Evolutionary conservation across 371 early-diverging fungal species (phyloP).

Genomic region (Paraphysoderma sedebokerense): DNA sequence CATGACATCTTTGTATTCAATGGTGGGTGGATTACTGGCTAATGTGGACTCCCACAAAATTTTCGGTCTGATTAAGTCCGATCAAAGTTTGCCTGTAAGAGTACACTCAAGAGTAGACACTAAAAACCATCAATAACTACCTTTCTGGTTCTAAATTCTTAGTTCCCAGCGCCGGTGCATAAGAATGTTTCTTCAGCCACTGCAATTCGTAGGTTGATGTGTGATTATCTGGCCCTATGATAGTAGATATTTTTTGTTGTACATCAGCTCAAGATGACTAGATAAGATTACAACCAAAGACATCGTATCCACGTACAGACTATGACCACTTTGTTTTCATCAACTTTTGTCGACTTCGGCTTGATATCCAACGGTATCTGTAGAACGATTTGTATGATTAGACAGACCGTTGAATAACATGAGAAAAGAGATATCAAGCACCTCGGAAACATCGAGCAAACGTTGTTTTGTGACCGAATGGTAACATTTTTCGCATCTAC

Average conservation of each 20-base stretch:
- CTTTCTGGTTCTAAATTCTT: slow-evolving; percentile 11
- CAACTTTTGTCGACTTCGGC: slow-evolving; percentile 16
- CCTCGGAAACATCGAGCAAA: slow-evolving; percentile 42
- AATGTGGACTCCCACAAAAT: slow-evolving; percentile 16
- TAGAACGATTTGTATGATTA: not conserved
- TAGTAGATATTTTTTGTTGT: not conserved
- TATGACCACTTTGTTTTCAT: not conserved
- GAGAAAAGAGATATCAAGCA: slow-evolving; percentile 6
- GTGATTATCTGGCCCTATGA: not conserved
- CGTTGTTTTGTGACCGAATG: slow-evolving; percentile 65
- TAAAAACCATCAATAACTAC: slow-evolving; percentile 5
- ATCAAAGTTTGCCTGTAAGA: slow-evolving; percentile 8
- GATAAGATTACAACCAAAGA: not conserved
- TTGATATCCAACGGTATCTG: slow-evolving; percentile 45
- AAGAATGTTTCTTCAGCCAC: slow-evolving; percentile 7
- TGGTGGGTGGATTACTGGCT: slow-evolving; percentile 19
- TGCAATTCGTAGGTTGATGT: not conserved
- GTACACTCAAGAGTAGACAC: slow-evolving; percentile 16
- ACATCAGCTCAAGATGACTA: not conserved
- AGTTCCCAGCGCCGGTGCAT: not conserved
- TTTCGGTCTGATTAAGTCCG: not conserved
- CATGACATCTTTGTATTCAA: slow-evolving; percentile 47
- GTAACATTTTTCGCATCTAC: slow-evolving; percentile 58
- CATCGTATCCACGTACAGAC: slow-evolving; percentile 2
- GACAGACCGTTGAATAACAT: not conserved